Percentiles rank a stretch among this genome's conserved stretches.
These are phyloP conservation scores for Schrenkiella parvula DNA, from an alignment of 345 rosid species.

Conservation along the genomic window DNA sequence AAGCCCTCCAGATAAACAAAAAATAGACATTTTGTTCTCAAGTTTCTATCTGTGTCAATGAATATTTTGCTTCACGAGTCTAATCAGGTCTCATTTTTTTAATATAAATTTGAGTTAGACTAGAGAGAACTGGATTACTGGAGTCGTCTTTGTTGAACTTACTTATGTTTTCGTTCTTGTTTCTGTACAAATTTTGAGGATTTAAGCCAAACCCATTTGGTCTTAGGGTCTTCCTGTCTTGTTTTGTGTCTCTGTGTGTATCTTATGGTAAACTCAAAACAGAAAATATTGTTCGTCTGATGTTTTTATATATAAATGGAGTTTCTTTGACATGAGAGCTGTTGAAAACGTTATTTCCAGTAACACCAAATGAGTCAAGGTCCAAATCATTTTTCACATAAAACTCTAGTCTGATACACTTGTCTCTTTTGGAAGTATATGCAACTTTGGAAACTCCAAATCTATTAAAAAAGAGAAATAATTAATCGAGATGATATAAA, in stretches of 20 bases:
- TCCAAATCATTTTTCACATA: neutral
- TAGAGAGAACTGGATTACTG: slow-evolving; percentile 1
- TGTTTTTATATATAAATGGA: neutral
- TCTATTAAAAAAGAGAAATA: no score
- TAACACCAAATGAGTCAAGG: neutral
- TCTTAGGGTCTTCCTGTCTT: neutral
- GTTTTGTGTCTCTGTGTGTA: neutral
- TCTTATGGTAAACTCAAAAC: neutral
- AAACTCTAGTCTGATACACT: no score
- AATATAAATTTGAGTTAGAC: neutral
- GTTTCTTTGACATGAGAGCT: neutral
- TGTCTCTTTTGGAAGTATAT: no score
- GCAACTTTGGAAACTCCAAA: no score
- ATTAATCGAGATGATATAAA: no score
- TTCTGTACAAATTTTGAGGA: slow-evolving; percentile 17
- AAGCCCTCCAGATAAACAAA: slow-evolving; percentile 48
- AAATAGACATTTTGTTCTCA: neutral
- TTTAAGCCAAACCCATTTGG: neutral
- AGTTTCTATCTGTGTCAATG: neutral
- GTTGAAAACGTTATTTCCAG: neutral
- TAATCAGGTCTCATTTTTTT: neutral
- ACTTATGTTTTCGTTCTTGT: neutral
- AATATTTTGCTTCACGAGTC: slow-evolving; percentile 16
- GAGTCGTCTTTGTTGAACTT: slow-evolving; percentile 17
- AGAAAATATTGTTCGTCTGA: neutral